Base-by-base conservation (phyloP, 495 filamentous ascomycete genomes). In the Xylaria scruposa region DNA sequence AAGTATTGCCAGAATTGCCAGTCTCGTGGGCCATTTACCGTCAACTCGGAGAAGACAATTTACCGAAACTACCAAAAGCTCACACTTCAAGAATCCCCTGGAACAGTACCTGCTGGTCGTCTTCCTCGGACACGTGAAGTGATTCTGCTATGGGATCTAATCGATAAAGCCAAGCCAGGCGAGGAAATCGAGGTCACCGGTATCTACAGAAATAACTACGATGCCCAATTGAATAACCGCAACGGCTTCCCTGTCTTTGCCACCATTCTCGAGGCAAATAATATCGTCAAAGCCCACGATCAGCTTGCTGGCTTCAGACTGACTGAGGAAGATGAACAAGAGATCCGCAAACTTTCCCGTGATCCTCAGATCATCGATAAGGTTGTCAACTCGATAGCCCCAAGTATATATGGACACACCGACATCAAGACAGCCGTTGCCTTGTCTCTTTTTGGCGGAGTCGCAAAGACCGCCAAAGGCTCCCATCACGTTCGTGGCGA, bases 211-310 rank as follows among this genome's bases (percentile, higher is more conserved):
- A 99, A 99, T 85, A 98, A 94, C 85, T 99, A 97, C 78, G 94
- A 97, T 79, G 96, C 95, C 1, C 93, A 97, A 76, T 87, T 99
- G 36, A 99, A 99, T 84, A 97, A 97, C 83, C 96, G 95, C 81
- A 99, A 98, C 79, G 97, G 97, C 29, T 99, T 99, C 84, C 97
- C 97, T 4, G 97, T 99, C 70, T 99, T 99, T 76, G 94, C 97
- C 31, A 99, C 97, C 0, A 94, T 98, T 64, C 88, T 99, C 21
- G 97, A 99, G 82, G 97, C 97, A 54, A 99, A 98, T 82, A 93
- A 99, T 75, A 90, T 98, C 42, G 89, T 98, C 81, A 98, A 99
- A 78, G 91, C 95, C 2, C 97, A 99, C 80, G 97, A 99, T 79
- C 95, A 98, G 83, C 91, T 98, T 63, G 97, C 97, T 76, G 97